phyloP scores from a whole-genome alignment of 306 rosid genomes.

The barrel medic (Medicago truncatula) region DNA sequence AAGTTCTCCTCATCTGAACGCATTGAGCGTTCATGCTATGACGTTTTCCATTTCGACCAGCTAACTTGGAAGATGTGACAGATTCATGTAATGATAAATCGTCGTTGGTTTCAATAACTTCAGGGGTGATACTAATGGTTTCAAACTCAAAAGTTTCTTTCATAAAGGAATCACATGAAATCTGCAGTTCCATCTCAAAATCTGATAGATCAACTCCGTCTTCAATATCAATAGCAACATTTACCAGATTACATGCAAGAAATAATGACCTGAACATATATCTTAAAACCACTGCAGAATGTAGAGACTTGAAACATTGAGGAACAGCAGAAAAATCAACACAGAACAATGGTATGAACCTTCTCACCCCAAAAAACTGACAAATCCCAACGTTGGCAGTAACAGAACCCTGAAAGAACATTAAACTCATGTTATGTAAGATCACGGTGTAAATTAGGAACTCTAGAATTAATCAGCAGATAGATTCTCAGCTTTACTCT shows the following conservation, averaged over 20 bases:
- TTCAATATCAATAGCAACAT: constrained; percentile 42
- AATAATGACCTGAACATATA: constrained; percentile 38
- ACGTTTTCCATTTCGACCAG: constrained; percentile 49
- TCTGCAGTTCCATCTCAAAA: constrained; percentile 21
- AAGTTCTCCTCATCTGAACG: constrained; percentile 63
- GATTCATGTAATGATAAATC: constrained; percentile 33
- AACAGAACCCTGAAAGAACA: constrained; percentile 60
- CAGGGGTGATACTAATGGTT: background rate
- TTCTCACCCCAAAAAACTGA: constrained; percentile 55
- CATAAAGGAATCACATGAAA: constrained; percentile 9
- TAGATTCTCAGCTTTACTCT: background rate
- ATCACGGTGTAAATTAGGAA: background rate
- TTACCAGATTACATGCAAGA: constrained; percentile 39
- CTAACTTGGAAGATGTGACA: constrained; percentile 50
- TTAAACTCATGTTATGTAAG: background rate
- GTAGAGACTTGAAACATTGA: constrained; percentile 58
- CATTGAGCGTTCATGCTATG: constrained; percentile 52
- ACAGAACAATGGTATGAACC: constrained; percentile 58
- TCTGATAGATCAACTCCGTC: constrained; percentile 43
- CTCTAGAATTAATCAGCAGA: background rate
- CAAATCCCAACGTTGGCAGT: constrained; percentile 52
- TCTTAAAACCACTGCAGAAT: constrained; percentile 49
- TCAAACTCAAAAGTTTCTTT: constrained; percentile 32
- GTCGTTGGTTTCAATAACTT: constrained; percentile 34
- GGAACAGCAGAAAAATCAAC: constrained; percentile 85